Conservation (phyloP, 2,329 filamentous ascomycete genomes). For the Penicillium sp. region DNA sequence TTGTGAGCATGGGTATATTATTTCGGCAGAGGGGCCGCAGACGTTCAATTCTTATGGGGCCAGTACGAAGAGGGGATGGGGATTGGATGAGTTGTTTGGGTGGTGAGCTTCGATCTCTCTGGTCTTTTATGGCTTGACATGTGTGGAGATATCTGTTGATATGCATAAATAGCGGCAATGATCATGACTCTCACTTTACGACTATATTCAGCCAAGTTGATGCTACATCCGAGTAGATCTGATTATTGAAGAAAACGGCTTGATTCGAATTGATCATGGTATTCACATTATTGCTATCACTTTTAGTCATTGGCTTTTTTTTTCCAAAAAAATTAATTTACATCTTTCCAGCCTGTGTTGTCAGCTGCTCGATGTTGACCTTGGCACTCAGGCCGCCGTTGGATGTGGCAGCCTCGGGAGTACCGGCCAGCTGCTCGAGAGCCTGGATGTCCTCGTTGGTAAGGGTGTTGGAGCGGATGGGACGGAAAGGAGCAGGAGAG, state of each 20-base stretch:
- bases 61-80: slow-evolving; percentile 12
- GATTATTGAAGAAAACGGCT: slow-evolving; percentile 1
- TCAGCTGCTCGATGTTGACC: slow-evolving; percentile 42
- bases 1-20: slow-evolving; percentile 59
- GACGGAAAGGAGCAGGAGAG: slow-evolving; percentile 65
- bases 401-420: slow-evolving; percentile 24
- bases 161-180: background rate
- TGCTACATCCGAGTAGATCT: slow-evolving; percentile 3
- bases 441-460: slow-evolving; percentile 47
- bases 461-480: slow-evolving; percentile 55
- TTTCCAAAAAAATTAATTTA: slow-evolving; percentile 24
- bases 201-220: background rate
- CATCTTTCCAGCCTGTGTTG: slow-evolving; percentile 36
- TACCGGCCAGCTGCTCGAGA: slow-evolving; percentile 41
- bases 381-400: slow-evolving; percentile 31
- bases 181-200: background rate
- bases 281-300: slow-evolving; percentile 20
- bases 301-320: slow-evolving; percentile 4
- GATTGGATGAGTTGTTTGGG: slow-evolving; percentile 4
- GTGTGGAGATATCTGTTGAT: background rate
- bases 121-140: background rate
- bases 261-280: slow-evolving; percentile 6
- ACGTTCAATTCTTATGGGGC: slow-evolving; percentile 24
- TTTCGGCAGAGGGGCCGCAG: slow-evolving; percentile 57
- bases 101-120: background rate